Conservation (phyloP, 2,329 filamentous ascomycete species). For the Ambrosiella xylebori region DNA sequence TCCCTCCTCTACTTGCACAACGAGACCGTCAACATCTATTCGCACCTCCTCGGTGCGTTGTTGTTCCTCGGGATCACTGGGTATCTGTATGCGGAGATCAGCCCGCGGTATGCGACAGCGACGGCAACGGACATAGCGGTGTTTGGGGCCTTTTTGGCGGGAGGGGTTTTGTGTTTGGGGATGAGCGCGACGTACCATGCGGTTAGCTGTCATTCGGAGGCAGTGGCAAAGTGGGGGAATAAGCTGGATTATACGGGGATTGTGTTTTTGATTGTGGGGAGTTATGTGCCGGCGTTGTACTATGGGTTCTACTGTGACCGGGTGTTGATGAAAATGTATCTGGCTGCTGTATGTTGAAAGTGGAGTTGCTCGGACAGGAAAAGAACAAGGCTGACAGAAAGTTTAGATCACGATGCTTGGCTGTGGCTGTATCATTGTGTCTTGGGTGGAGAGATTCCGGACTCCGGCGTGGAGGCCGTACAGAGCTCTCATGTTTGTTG, state of each 20-base stretch:
- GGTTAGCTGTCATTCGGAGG: slow-evolving; percentile 65
- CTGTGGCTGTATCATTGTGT: slow-evolving; percentile 56
- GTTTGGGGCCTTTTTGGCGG: slow-evolving; percentile 64
- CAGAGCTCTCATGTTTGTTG: slow-evolving; percentile 75
- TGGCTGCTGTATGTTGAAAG: slow-evolving; percentile 45
- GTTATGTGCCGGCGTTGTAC: slow-evolving; percentile 74
- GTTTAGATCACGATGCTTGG: slow-evolving; percentile 60
- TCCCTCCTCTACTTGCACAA: slow-evolving; percentile 41
- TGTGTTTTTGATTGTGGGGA: slow-evolving; percentile 77
- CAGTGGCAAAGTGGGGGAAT: slow-evolving; percentile 69
- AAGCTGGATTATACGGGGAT: slow-evolving; percentile 92
- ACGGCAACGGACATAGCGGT: slow-evolving; percentile 46
- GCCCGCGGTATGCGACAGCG: slow-evolving; percentile 49
- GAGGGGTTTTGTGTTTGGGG: slow-evolving; percentile 54
- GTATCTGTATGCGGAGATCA: slow-evolving; percentile 39
- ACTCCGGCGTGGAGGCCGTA: slow-evolving; percentile 72
- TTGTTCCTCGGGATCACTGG: slow-evolving; percentile 34
- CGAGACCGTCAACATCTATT: slow-evolving; percentile 47
- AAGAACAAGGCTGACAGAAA: background rate
- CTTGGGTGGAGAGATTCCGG: slow-evolving; percentile 67
- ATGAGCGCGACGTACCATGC: slow-evolving; percentile 78
- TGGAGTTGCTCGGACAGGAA: too few relatives aligned
- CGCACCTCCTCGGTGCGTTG: slow-evolving; percentile 47
- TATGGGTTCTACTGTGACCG: slow-evolving; percentile 67
- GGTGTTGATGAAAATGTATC: slow-evolving; percentile 50